phyloP scores from a whole-genome alignment of 2,329 filamentous ascomycete genomes.

The Nigrograna mackinnonii region DNA sequence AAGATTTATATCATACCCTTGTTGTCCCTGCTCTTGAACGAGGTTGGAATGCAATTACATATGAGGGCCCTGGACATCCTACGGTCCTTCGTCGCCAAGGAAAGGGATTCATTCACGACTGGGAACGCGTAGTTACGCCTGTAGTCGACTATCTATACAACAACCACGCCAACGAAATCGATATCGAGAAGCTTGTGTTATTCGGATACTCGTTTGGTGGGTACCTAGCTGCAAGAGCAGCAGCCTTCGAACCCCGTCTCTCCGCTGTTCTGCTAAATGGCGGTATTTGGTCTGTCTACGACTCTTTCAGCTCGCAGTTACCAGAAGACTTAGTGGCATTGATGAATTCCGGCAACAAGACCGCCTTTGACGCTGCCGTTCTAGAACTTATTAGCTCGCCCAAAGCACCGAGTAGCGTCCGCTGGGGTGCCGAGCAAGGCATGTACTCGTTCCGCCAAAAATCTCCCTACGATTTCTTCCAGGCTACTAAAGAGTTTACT shows the following conservation, averaged over 20 bases:
- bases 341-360: conserved; percentile 5
- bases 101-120: conserved; percentile 33
- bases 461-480: conserved; percentile 9
- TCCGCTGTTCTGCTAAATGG: conserved; percentile 22
- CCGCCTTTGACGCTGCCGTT: conserved; percentile 6
- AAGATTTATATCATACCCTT: conserved; percentile 29
- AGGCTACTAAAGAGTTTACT: neutral
- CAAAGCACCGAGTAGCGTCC: neutral
- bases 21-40: conserved; percentile 27
- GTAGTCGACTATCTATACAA: conserved; percentile 32
- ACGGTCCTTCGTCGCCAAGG: conserved; percentile 25
- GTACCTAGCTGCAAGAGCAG: conserved; percentile 31
- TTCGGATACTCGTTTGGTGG: conserved; percentile 34
- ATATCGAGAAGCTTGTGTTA: conserved; percentile 19
- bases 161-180: too few relatives aligned
- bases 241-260: conserved; percentile 31
- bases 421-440: conserved; percentile 11
- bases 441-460: conserved; percentile 8
- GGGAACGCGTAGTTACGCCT: conserved; percentile 32
- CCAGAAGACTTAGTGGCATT: neutral
- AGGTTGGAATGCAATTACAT: conserved; percentile 35
- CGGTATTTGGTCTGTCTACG: conserved; percentile 14
- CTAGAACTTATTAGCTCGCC: neutral
- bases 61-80: conserved; percentile 38
- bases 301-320: neutral